Evolutionary conservation across 2,329 filamentous ascomycete genomes (phyloP), one percentile per base, ranked within the genome.

Genomic region (Fusarium pseudocircinatum): DNA sequence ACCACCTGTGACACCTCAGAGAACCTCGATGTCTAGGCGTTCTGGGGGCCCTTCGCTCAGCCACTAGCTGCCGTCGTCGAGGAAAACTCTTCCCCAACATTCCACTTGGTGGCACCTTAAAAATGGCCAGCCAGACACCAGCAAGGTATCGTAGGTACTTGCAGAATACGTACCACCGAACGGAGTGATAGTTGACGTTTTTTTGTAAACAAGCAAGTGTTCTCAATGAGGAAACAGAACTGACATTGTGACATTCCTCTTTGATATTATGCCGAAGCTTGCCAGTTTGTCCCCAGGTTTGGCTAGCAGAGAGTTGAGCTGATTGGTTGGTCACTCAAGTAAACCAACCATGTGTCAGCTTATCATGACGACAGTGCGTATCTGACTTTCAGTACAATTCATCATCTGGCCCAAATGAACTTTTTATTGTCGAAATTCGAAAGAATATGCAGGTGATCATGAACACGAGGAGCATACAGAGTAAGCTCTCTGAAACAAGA

Each of bases 71-170:
- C 60, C 46, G 64, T 70, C 63, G 42, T 40, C 69, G 64, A 44
- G 63, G 75, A 78, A 78, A 78, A 78, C 75, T 78, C 76, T 78
- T 78, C 76, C 69, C 76, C 76, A 78, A 77, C 76, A 77, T 78
- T 78, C 76, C 76, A 78, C 76, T 76, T 78, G 64, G 76, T 69
- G 76, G 67, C 75, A 78, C 72, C 67, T 74, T 67, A 74, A 77
- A 70, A 63, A 49, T 70, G 50, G 57, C 69, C 74, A 63, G 70
- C 67, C 58, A 63, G 73, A 60, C 72, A 76, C 75, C 76, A 78
- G 75, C 73, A 77, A 71, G 72, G 76, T 71, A 71, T 49, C 36
- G 26, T 43, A 56, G 64, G 66, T 69, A 69, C 56, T 49, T 69
- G 43, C 42, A 28, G 24, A 47, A 61, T 72, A 74, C 50, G 65